phyloP scores from a whole-genome alignment of 208 protist genomes.

The Leishmania tarentolae region DNA sequence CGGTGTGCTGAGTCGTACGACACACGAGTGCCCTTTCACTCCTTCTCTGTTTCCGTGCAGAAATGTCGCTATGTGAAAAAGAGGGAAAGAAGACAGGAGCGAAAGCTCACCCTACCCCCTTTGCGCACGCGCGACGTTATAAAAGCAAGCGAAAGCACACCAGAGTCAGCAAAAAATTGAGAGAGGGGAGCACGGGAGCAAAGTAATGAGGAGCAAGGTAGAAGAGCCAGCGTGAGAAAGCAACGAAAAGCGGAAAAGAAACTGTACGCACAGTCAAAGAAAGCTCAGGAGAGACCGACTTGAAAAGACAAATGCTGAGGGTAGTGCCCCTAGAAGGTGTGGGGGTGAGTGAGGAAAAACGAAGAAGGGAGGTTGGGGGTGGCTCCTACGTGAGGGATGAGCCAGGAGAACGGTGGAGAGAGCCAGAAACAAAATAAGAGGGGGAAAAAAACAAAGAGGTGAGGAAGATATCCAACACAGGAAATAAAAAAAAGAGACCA shows the following conservation, averaged over 20 bases:
- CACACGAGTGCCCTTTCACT: background rate
- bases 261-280: background rate
- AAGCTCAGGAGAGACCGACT: background rate
- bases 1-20: background rate
- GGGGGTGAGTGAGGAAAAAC: background rate
- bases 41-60: background rate
- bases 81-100: slow-evolving; percentile 4
- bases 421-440: slow-evolving; percentile 16
- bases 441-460: background rate
- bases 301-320: background rate
- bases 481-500: background rate
- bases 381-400: background rate
- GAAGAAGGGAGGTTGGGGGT: slow-evolving; percentile 1
- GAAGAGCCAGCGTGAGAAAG: background rate
- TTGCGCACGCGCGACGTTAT: background rate
- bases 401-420: slow-evolving; percentile 7
- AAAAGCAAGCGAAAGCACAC: slow-evolving; percentile 22
- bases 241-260: slow-evolving; percentile 1
- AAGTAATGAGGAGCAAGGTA: background rate
- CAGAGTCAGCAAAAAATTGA: background rate
- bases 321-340: background rate
- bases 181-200: background rate
- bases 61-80: background rate
- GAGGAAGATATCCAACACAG: background rate
- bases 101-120: background rate